A percentile compares a stretch with the other conserved stretches of the same genome.
Evolutionary conservation across 2,329 filamentous ascomycete species (phyloP).

Genomic region (Neurospora sp.): DNA sequence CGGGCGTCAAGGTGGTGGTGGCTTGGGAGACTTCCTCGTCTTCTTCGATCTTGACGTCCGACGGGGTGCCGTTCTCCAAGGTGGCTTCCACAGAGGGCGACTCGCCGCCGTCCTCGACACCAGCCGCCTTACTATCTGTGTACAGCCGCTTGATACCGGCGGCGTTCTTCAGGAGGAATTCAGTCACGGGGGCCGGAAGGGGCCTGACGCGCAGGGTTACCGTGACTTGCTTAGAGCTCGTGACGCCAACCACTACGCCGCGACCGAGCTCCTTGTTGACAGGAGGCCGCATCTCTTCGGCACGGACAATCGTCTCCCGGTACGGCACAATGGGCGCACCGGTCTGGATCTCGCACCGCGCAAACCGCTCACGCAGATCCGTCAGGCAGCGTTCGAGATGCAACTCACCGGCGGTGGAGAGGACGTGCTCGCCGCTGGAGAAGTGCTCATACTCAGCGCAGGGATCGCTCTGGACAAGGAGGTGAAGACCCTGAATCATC

Average conservation of each 20-base stretch:
- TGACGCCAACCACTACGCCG: conserved; percentile 65
- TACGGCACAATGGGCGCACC: conserved; percentile 94
- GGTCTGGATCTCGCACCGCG: conserved; percentile 87
- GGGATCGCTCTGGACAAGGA: conserved; percentile 89
- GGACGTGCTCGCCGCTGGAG: conserved; percentile 85
- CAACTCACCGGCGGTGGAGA: conserved; percentile 86
- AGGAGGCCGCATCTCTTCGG: conserved; percentile 84
- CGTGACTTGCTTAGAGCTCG: conserved; percentile 77
- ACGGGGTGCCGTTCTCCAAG: conserved; percentile 18
- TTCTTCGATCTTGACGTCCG: conserved; percentile 29
- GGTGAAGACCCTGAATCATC: conserved; percentile 79
- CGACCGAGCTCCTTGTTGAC: conserved; percentile 78
- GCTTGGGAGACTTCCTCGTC: conserved; percentile 43
- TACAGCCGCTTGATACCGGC: conserved; percentile 72
- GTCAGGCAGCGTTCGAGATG: conserved; percentile 91
- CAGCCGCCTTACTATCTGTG: conserved; percentile 46
- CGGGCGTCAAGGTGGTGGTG: conserved; percentile 53
- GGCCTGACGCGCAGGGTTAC: conserved; percentile 70
- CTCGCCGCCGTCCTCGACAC: background rate
- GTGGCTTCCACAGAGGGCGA: background rate
- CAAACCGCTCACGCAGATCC: conserved; percentile 85
- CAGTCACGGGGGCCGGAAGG: conserved; percentile 65
- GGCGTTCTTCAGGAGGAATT: conserved; percentile 74
- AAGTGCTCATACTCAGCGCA: conserved; percentile 95
- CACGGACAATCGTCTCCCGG: conserved; percentile 79